These are phyloP conservation scores for Boletellus sp. DNA, from an alignment of 768 basidiomycete genomes.

Conservation along the genomic window DNA sequence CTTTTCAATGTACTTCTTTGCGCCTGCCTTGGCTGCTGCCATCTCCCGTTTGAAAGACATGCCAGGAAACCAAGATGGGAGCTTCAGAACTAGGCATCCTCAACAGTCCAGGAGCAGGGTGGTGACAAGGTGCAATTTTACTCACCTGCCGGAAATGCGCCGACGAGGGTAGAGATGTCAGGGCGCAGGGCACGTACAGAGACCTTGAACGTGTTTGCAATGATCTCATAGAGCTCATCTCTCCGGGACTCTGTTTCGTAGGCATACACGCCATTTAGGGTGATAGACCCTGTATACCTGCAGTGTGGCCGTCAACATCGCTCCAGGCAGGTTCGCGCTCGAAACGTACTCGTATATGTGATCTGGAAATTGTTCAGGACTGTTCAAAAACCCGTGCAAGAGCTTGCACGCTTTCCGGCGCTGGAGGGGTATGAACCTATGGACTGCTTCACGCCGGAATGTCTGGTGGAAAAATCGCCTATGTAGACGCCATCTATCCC, in stretches of 20 bases:
- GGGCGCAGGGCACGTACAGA: constrained; percentile 12
- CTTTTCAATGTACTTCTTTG: constrained; percentile 14
- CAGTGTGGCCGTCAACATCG: background rate
- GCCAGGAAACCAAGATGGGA: constrained; percentile 24
- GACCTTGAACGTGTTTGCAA: constrained; percentile 5
- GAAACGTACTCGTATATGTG: constrained; percentile 33
- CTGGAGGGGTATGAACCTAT: constrained; percentile 29
- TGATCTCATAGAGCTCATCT: constrained; percentile 14
- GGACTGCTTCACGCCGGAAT: constrained; percentile 20
- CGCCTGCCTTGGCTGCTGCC: constrained; percentile 9
- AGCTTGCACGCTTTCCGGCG: constrained; percentile 29
- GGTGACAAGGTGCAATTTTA: background rate
- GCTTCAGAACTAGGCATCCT: constrained; percentile 10
- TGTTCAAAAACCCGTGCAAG: constrained; percentile 31
- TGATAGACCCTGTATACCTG: constrained; percentile 20
- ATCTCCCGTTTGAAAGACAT: constrained; percentile 24
- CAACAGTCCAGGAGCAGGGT: background rate
- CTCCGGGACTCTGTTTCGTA: constrained; percentile 9
- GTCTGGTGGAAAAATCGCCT: constrained; percentile 29
- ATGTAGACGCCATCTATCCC: constrained; percentile 32
- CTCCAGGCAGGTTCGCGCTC: background rate
- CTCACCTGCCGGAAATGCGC: constrained; percentile 17
- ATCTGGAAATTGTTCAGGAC: constrained; percentile 31
- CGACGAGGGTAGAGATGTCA: constrained; percentile 16
- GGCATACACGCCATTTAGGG: constrained; percentile 21